Conservation (phyloP, 2,329 filamentous ascomycete genomes). For the Fusarium equiseti region DNA sequence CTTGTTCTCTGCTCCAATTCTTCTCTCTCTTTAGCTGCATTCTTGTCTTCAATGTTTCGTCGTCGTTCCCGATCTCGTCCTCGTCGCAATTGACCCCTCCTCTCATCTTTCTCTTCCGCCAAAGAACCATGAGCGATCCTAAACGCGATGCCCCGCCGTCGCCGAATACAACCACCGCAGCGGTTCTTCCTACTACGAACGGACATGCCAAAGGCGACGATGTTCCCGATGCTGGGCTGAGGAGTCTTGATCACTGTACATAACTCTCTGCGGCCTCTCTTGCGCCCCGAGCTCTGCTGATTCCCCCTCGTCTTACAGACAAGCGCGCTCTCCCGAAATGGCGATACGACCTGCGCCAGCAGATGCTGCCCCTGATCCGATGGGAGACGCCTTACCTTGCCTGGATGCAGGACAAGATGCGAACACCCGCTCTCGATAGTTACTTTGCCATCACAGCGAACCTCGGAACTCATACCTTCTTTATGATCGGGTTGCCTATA, state of each 20-base stretch:
- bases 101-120: slow-evolving; percentile 3
- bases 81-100: slow-evolving; percentile 43
- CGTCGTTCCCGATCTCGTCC: slow-evolving; percentile 23
- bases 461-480: slow-evolving; percentile 97
- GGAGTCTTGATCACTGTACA: slow-evolving; percentile 81
- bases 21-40: slow-evolving; percentile 13
- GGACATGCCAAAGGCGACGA: slow-evolving; percentile 42
- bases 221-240: slow-evolving; percentile 77
- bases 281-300: slow-evolving; percentile 22
- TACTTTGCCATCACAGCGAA: slow-evolving; percentile 98
- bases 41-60: slow-evolving; percentile 34
- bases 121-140: slow-evolving; percentile 50
- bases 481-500: slow-evolving; percentile 94
- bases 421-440: slow-evolving; percentile 87
- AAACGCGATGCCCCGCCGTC: slow-evolving; percentile 51
- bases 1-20: slow-evolving; percentile 14
- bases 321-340: slow-evolving; percentile 85
- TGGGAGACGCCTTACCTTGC: slow-evolving; percentile 97
- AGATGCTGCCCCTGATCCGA: slow-evolving; percentile 85
- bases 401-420: slow-evolving; percentile 81
- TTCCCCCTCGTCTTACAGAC: slow-evolving; percentile 64
- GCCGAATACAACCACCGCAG: slow-evolving; percentile 31
- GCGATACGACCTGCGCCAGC: slow-evolving; percentile 87
- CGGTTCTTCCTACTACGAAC: slow-evolving; percentile 20
- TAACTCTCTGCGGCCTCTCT: background rate